Percentiles rank a stretch among this genome's conserved stretches.
phyloP scores from a whole-genome alignment of 176 grass and related monocot species.

The Ananas comosus region DNA sequence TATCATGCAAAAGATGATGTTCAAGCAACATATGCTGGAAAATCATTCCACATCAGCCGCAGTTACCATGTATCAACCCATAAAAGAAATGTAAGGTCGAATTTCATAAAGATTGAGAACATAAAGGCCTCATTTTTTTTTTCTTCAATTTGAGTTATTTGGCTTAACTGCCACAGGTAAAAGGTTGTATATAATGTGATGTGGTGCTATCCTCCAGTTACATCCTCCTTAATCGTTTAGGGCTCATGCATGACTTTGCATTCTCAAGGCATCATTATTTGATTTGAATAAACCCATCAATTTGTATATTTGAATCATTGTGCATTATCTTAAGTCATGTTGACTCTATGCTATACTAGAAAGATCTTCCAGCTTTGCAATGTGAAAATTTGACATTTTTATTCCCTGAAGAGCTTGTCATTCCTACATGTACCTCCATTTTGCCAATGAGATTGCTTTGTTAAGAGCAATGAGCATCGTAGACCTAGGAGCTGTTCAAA shows the following conservation, averaged over 20 bases:
- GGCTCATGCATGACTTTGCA: no score
- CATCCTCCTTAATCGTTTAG: no score
- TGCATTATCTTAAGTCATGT: no score
- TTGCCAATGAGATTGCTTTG: not conserved
- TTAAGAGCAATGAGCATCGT: no score
- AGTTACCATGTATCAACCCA: constrained; percentile 58
- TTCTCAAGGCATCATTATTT: no score
- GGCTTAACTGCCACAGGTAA: not conserved
- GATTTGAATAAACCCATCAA: no score
- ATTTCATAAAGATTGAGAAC: not conserved
- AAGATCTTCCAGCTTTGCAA: no score
- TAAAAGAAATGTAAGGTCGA: constrained; percentile 64
- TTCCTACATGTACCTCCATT: not conserved
- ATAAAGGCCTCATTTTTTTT: constrained; percentile 9
- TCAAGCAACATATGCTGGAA: constrained; percentile 89
- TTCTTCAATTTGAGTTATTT: not conserved
- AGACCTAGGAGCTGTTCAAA: not conserved
- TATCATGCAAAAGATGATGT: constrained; percentile 84
- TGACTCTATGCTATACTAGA: no score
- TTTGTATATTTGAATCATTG: no score
- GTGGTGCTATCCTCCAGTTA: no score
- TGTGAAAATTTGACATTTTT: no score
- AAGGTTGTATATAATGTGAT: not conserved
- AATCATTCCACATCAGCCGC: constrained; percentile 61
- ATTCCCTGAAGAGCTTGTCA: no score